Conservation (phyloP, 1,284 basidiomycete genomes). For the Sanghuangporus baumii region DNA sequence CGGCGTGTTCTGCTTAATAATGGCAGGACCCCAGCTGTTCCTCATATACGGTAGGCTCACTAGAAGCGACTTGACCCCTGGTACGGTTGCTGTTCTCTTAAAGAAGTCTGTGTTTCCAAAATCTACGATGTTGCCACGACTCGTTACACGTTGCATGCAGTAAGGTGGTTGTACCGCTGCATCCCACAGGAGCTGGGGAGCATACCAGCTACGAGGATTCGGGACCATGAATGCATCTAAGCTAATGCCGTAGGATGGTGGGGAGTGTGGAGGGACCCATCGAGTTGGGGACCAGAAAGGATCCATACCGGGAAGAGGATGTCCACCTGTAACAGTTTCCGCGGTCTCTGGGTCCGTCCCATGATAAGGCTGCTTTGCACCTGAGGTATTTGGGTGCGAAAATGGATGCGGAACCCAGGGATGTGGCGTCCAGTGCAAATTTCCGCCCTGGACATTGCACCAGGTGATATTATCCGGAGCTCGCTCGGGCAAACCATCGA, state of each 20-base stretch:
- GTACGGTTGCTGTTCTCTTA: conserved; percentile 4
- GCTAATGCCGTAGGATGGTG: neutral
- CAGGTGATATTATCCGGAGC: conserved; percentile 10
- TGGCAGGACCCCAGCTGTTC: conserved; percentile 10
- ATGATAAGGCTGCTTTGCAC: neutral
- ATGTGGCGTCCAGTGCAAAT: conserved; percentile 16
- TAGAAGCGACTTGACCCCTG: neutral
- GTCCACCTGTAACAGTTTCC: conserved; percentile 12
- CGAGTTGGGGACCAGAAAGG: conserved; percentile 13
- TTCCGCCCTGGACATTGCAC: conserved; percentile 11
- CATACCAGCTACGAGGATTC: conserved; percentile 8
- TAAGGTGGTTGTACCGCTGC: conserved; percentile 9
- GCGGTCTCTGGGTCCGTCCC: neutral
- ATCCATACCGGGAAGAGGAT: conserved; percentile 14
- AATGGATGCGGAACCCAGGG: conserved; percentile 16
- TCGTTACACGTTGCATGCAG: conserved; percentile 9
- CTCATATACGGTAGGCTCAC: conserved; percentile 6
- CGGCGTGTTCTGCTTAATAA: neutral
- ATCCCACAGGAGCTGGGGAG: conserved; percentile 16
- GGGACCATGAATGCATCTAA: conserved; percentile 11
- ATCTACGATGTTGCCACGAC: conserved; percentile 12
- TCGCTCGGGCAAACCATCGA: neutral
- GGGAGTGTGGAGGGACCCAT: conserved; percentile 1
- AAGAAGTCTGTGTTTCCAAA: conserved; percentile 11
- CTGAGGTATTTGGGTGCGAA: conserved; percentile 12